Evolutionary conservation across 2,329 filamentous ascomycete species (phyloP), one percentile per base, ranked within the genome.

Genomic region (Fonsecaea pugnacius): DNA sequence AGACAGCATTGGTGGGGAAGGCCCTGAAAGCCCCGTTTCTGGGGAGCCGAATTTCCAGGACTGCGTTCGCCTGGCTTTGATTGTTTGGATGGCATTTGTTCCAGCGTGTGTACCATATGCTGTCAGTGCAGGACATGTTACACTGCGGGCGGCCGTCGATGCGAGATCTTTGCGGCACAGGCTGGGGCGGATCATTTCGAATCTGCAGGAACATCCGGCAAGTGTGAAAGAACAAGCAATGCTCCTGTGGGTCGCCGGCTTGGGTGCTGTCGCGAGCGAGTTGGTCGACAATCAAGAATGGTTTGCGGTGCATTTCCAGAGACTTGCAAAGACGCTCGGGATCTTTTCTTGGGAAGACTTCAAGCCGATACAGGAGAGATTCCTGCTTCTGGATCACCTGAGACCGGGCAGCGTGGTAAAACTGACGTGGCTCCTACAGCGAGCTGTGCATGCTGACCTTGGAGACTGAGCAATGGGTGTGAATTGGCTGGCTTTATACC

Each of bases 271-370:
- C 6, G 60, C 63, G 8, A 63, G 63, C 38, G 63, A 63, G 21
- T 24, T 66, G 51, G 50, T 48, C 8, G 60, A 66, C 21, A 60
- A 63, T 54, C 64, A 66, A 62, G 64, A 66, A 51, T 66, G 64
- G 64, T 66, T 66, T 51, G 60, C 64, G 50, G 46, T 63, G 21
- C 64, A 66, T n/a, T 66, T 66, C 27, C 64, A 66, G 43, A n/a
- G 53, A 30, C 52, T 56, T 33, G 64, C 64, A n/a, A 63, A 58
- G 38, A 60, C 57, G 46, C 51, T 66, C n/a, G 56, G 40, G 6
- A 38, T 66, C 16, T 57, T 43, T 21, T 52, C 64, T 14, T 63
- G 64, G 64, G 52, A 56, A 21, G 60, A 52, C 40, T 66, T 66
- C n/a, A 35, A 24, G 30, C 36, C 60, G 12, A 58, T 66, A 40